Evolutionary conservation across 1,284 basidiomycete genomes (phyloP), one percentile per base, ranked within the genome.

Genomic region (Moesziomyces antarcticus): DNA sequence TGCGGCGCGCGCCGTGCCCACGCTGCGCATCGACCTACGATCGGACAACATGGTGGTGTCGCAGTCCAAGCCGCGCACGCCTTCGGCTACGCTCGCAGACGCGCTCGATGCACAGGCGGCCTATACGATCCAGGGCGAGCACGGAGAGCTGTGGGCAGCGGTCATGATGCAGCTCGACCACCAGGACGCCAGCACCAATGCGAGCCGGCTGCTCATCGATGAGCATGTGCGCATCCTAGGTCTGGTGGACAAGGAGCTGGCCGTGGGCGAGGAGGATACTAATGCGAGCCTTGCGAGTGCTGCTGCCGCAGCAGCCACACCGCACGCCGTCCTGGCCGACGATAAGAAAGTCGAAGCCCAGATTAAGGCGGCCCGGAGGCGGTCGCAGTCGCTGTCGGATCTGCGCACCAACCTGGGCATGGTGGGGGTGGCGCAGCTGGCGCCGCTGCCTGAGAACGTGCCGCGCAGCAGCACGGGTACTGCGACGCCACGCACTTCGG

Each of bases 221-320:
- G 79, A 81, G 43, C 70, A 80, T 41, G 62, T 60, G 3, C 50
- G 79, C 11, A 74, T 81, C 20, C 49, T 80, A 3, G 22, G 27
- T 2, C 50, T 71, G 6, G 67, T 76, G 1, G 77, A 77, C 7
- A 49, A 46, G 5, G 59, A 56, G 27, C 16, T 75, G 13, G 56
- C 21, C 25, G 18, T 20, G 11, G 21, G 14, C n/a, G 24, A 25
- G n/a, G 44, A 40, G 50, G 57, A 48, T 1, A 18, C 22, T 2
- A 25, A 42, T 16, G 37, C 21, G 16, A 40, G 37, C 37, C 37
- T 40, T 6, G 37, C 37, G 16, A 40, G 18, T 24, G 48, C 56
- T 0, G 9, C 53, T 2, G 13, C 44, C 4, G 14, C 50, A 9
- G 27, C 52, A 8, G 50, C 47, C 4, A 33, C 56, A 3, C 42